These are phyloP conservation scores for Eimeria necatrix DNA, from an alignment of 169 alveolate genomes.

Conservation along the genomic window DNA sequence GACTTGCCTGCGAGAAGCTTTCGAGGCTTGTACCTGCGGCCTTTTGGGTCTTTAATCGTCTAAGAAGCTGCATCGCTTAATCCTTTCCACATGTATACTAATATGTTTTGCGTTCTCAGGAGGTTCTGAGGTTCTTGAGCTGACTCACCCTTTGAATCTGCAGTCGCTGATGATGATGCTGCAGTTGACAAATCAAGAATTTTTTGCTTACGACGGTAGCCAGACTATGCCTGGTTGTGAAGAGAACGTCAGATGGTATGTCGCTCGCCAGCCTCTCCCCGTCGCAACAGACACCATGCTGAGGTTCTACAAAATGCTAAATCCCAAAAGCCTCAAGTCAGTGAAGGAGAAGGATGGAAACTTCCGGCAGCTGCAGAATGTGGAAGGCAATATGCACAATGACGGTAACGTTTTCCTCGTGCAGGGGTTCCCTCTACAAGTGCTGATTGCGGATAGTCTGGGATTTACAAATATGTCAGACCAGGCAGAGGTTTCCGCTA, in stretches of 20 bases:
- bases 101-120: slow-evolving; percentile 22
- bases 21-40: too few relatives aligned
- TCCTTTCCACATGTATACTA: too few relatives aligned
- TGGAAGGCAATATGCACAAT: slow-evolving; percentile 85
- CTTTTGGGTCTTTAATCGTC: too few relatives aligned
- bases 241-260: slow-evolving; percentile 91
- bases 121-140: slow-evolving; percentile 84
- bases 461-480: slow-evolving; percentile 78
- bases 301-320: slow-evolving; percentile 89
- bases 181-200: slow-evolving; percentile 87
- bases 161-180: slow-evolving; percentile 90
- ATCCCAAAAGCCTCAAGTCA: slow-evolving; percentile 80
- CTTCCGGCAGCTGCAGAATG: slow-evolving; percentile 88
- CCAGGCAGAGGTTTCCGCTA: slow-evolving; percentile 64
- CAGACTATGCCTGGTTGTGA: slow-evolving; percentile 90
- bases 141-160: slow-evolving; percentile 87
- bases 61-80: too few relatives aligned
- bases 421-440: slow-evolving; percentile 90
- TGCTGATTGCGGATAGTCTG: slow-evolving; percentile 85
- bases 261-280: slow-evolving; percentile 91
- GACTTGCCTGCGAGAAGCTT: background rate
- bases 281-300: slow-evolving; percentile 91
- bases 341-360: slow-evolving; percentile 83
- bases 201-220: slow-evolving; percentile 91
- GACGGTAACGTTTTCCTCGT: slow-evolving; percentile 88